These are phyloP conservation scores for Alternaria alternata DNA, from an alignment of 2,329 filamentous ascomycete genomes.

Conservation along the genomic window DNA sequence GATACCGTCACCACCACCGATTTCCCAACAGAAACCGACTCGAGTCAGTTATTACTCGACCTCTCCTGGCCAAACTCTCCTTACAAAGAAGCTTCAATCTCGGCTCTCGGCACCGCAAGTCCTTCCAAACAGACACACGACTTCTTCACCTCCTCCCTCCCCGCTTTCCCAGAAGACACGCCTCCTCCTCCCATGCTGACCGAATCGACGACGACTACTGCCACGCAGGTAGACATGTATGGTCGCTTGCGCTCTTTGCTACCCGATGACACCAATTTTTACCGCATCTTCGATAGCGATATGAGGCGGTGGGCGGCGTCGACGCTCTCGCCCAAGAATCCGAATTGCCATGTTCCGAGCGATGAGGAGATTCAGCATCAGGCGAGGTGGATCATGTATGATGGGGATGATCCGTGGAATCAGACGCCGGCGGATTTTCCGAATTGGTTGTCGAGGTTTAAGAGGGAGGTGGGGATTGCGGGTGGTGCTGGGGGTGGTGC, in stretches of 20 bases:
- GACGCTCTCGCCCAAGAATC: slow-evolving; percentile 33
- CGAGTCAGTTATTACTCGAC: not conserved
- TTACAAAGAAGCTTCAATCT: not conserved
- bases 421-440: slow-evolving; percentile 48
- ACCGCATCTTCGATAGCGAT: slow-evolving; percentile 28
- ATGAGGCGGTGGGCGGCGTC: slow-evolving; percentile 34
- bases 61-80: not conserved
- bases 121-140: not conserved
- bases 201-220: not conserved
- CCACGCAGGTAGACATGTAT: slow-evolving; percentile 9
- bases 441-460: slow-evolving; percentile 44
- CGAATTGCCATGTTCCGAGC: slow-evolving; percentile 32
- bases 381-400: slow-evolving; percentile 45
- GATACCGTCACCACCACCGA: not conserved
- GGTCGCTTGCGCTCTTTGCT: slow-evolving; percentile 14
- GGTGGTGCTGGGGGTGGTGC: not conserved
- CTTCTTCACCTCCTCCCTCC: not conserved
- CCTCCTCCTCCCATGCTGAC: not conserved
- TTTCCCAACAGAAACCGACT: not conserved
- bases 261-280: slow-evolving; percentile 29
- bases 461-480: slow-evolving; percentile 32
- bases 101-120: not conserved
- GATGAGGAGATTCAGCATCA: slow-evolving; percentile 47
- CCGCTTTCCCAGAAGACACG: not conserved
- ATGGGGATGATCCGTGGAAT: slow-evolving; percentile 48